These are phyloP conservation scores for Amanita molliuscula DNA, from an alignment of 768 basidiomycete species.

Conservation along the genomic window DNA sequence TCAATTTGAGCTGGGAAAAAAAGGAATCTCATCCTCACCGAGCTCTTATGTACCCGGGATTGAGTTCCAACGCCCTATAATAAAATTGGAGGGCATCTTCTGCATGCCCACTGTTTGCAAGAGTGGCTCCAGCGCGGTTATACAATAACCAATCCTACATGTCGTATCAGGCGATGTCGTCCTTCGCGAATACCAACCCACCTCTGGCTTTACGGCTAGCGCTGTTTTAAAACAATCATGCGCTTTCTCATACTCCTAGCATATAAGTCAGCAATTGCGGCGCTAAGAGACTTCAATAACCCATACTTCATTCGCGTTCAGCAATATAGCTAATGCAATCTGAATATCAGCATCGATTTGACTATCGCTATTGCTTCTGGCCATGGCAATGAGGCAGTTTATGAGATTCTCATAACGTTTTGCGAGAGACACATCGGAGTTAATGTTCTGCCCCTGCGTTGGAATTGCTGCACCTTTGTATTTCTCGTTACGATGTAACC, in stretches of 20 bases:
- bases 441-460: constrained; percentile 22
- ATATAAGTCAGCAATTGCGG: constrained; percentile 1
- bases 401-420: constrained; percentile 48
- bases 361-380: constrained; percentile 41
- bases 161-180: not conserved
- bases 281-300: not conserved
- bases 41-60: constrained; percentile 86
- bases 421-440: constrained; percentile 17
- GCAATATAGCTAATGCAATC: constrained; percentile 84
- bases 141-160: constrained; percentile 85
- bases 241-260: constrained; percentile 82
- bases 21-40: constrained; percentile 33
- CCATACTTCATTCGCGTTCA: constrained; percentile 84
- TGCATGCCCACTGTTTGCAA: constrained; percentile 80
- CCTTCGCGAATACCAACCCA: constrained; percentile 23
- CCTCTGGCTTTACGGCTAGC: constrained; percentile 78
- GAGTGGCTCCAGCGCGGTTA: constrained; percentile 89
- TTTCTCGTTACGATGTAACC: constrained; percentile 59
- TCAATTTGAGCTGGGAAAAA: constrained; percentile 2
- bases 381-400: constrained; percentile 76
- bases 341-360: constrained; percentile 90
- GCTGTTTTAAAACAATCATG: constrained; percentile 92
- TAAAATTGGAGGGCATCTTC: constrained; percentile 84
- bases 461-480: constrained; percentile 37
- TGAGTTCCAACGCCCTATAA: constrained; percentile 73